Evolutionary conservation across 2,329 filamentous ascomycete genomes (phyloP), one percentile per base, ranked within the genome.

Genomic region (Pseudopithomyces chartarum): DNA sequence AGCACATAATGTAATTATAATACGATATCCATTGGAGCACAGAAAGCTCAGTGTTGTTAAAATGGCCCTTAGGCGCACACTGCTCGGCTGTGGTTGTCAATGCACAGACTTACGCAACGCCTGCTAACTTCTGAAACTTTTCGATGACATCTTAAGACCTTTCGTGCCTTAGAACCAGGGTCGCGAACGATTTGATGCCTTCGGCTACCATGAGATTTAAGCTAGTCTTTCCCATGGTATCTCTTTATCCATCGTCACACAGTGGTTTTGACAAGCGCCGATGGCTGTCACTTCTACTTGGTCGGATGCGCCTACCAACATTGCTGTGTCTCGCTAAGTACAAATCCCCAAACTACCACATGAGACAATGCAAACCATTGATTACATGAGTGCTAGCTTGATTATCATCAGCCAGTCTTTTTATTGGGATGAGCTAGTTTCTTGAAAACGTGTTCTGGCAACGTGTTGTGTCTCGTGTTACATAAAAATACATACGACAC

Each of bases 101-200:
- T 57, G 60, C 59, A 64, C 59, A 65, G 54, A 54, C 57, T 57
- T 51, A 23, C 22, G 32, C 53, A 46, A 51, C 52, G 57, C 56
- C 56, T 51, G 53, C 52, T 29, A 38, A 50, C 34, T 50, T 63
- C 61, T 65, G 63, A 65, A 65, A 65, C 63, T 51, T 48, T 39
- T 50, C 20, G 44, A 19, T 52, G 44, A 53, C 55, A 49, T 56
- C 46, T 57, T 63, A 62, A 62, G 52, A 57, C 54, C 36, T 50
- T 53, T 63, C 54, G 56, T 58, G 60, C 60, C 61, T 63, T 63
- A 54, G 50, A 54, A 59, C 54, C 55, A 48, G 38, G 53, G 54
- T 49, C 45, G 44, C 54, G 56, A 42, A 40, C 33, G 43, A 23
- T 36, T 45, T 58, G 32, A 22, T 51, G 34, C 26, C 36, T 52